Evolutionary conservation across 2,329 filamentous ascomycete species (phyloP).

Genomic region (Arthrobotrys sinensis): DNA sequence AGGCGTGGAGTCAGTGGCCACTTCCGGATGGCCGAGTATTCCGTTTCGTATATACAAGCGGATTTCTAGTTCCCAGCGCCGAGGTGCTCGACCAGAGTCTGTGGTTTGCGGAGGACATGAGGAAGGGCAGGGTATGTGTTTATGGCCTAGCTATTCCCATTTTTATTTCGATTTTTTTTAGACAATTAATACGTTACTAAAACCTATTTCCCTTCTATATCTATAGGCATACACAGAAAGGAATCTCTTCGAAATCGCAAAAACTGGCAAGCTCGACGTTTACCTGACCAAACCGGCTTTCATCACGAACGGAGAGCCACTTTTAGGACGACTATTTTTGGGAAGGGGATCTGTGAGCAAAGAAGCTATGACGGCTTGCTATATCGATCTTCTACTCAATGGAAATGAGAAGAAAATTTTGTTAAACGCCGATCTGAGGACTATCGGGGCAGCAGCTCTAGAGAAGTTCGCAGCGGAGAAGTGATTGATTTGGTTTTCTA

Average conservation of each 20-base stretch:
- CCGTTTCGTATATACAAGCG: conserved; percentile 68
- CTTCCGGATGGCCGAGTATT: conserved; percentile 66
- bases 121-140: conserved; percentile 38
- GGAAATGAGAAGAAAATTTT: conserved; percentile 28
- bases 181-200: no score
- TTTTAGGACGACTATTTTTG: conserved; percentile 1
- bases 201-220: background rate
- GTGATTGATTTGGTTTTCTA: background rate
- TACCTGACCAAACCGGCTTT: conserved; percentile 40
- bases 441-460: conserved; percentile 16
- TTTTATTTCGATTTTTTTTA: no score
- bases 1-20: conserved; percentile 64
- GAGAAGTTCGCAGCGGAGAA: conserved; percentile 39
- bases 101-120: conserved; percentile 42
- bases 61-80: conserved; percentile 14
- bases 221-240: conserved; percentile 44
- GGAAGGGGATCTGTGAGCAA: conserved; percentile 29
- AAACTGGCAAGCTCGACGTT: conserved; percentile 23
- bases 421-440: conserved; percentile 34
- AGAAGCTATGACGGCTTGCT: conserved; percentile 37
- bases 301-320: conserved; percentile 39
- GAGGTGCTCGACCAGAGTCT: conserved; percentile 32
- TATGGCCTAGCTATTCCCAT: no score
- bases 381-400: conserved; percentile 41
- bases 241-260: conserved; percentile 33